phyloP scores from a whole-genome alignment of 1,284 basidiomycete genomes.

The Naganishia sp. region DNA sequence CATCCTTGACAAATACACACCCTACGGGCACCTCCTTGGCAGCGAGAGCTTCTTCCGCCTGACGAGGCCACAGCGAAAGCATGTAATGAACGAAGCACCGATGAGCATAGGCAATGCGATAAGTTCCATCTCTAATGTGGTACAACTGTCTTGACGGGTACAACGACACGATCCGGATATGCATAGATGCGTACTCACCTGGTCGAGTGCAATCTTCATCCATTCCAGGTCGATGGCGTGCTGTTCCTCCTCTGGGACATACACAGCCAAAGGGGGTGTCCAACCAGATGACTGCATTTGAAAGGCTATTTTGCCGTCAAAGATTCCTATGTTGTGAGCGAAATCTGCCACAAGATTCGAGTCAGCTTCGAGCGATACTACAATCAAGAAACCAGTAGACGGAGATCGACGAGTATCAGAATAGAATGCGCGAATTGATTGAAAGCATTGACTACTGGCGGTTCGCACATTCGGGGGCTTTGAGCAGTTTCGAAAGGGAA shows the following conservation, averaged over 20 bases:
- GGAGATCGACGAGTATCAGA: conserved; percentile 7
- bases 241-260: conserved; percentile 51
- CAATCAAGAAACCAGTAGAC: not conserved
- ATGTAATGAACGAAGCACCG: conserved; percentile 3
- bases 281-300: conserved; percentile 15
- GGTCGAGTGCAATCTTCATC: conserved; percentile 54
- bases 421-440: conserved; percentile 28
- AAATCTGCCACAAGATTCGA: not conserved
- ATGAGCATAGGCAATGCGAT: conserved; percentile 16
- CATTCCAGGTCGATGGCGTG: conserved; percentile 47
- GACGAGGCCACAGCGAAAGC: not conserved
- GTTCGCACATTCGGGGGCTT: conserved; percentile 10
- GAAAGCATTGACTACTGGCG: conserved; percentile 27
- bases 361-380: not conserved
- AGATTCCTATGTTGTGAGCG: not conserved
- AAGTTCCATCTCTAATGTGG: not conserved
- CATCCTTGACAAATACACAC: conserved; percentile 86
- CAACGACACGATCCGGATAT: too few species aligned
- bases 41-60: conserved; percentile 72
- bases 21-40: conserved; percentile 93
- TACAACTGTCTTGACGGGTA: conserved; percentile 5
- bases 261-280: conserved; percentile 37
- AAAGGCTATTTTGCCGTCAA: not conserved
- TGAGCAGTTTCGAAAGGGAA: conserved; percentile 9
- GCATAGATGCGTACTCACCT: conserved; percentile 40